Conservation (phyloP, 139 green algal genomes). For the Zygnema circumcarinatum region DNA sequence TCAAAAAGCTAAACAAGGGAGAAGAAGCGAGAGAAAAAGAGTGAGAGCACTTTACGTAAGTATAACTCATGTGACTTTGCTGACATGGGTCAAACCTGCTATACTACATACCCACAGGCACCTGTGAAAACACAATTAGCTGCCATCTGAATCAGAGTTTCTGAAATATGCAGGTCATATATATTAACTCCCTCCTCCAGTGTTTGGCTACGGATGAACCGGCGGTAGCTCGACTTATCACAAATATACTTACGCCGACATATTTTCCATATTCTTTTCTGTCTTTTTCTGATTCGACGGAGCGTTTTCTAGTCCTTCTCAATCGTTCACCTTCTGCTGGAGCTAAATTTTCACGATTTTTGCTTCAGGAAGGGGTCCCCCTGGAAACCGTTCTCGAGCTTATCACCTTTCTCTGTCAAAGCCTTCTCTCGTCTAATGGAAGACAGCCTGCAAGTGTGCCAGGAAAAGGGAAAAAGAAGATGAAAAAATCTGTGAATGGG, state of each 20-base stretch:
- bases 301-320: slow-evolving; percentile 17
- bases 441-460: too few species aligned
- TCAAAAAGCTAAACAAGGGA: neutral
- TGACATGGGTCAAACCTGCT: too few species aligned
- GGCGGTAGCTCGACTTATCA: neutral
- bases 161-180: neutral
- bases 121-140: too few species aligned
- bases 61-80: neutral
- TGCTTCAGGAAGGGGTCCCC: neutral
- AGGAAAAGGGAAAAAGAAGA: too few species aligned
- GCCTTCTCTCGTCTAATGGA: too few species aligned
- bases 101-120: too few species aligned
- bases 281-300: neutral
- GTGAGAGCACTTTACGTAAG: neutral
- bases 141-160: too few species aligned
- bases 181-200: neutral
- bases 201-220: neutral
- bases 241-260: slow-evolving; percentile 1
- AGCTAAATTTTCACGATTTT: neutral
- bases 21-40: neutral
- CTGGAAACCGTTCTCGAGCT: neutral
- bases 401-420: slow-evolving; percentile 12
- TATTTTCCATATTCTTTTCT: slow-evolving; percentile 3
- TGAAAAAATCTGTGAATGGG: too few species aligned
- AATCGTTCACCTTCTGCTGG: slow-evolving; percentile 7